Percentiles rank a stretch among this genome's conserved stretches.
Evolutionary conservation across 164 flowering plant genomes (phyloP).

Genomic region (Kalanchoe fedtschenkoi): DNA sequence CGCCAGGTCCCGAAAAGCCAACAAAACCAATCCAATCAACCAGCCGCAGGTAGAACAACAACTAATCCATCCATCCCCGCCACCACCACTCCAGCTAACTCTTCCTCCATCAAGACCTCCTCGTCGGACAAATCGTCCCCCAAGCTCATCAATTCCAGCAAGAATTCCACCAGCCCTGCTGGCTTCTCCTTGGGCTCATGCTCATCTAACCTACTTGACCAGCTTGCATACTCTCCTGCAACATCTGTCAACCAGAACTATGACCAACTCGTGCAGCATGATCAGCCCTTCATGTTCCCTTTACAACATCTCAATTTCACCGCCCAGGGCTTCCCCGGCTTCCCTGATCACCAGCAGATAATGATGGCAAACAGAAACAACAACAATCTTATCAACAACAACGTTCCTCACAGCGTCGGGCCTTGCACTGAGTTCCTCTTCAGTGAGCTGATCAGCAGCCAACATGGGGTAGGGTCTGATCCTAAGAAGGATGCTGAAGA

Average conservation of each 20-base stretch:
- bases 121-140: constrained; percentile 52
- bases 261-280: constrained; percentile 18
- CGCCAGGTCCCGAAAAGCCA: constrained; percentile 32
- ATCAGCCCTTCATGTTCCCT: constrained; percentile 44
- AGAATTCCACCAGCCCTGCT: background rate
- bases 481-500: constrained; percentile 23
- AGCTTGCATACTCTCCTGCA: constrained; percentile 36
- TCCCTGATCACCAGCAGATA: constrained; percentile 15
- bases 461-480: constrained; percentile 5
- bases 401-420: constrained; percentile 11
- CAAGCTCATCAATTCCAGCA: background rate
- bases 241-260: constrained; percentile 39
- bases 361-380: constrained; percentile 12
- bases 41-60: constrained; percentile 13
- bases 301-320: constrained; percentile 18
- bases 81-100: background rate
- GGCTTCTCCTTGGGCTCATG: constrained; percentile 7
- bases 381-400: background rate
- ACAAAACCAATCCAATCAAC: constrained; percentile 6
- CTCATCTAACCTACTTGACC: constrained; percentile 14
- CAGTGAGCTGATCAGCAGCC: constrained; percentile 35
- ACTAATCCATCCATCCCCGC: constrained; percentile 30
- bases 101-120: constrained; percentile 20
- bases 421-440: constrained; percentile 30
- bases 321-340: constrained; percentile 33